Percentiles rank a stretch among this genome's conserved stretches.
phyloP scores from a whole-genome alignment of 1,284 basidiomycete genomes.

The Pseudozyma tsukubaensis region DNA sequence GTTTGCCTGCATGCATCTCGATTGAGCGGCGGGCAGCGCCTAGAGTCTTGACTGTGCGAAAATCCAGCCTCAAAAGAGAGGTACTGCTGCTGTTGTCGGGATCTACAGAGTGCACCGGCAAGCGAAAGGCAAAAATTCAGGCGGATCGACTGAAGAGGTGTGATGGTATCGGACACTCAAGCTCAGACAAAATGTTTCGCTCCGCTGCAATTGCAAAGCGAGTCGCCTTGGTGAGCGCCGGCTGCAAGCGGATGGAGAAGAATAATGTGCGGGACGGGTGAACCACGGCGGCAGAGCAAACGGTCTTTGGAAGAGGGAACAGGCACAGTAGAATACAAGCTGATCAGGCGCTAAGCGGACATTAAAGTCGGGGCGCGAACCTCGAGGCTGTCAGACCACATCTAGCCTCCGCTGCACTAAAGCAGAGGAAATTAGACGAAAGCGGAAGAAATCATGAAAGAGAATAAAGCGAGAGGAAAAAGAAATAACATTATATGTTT shows the following conservation, averaged over 20 bases:
- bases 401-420: constrained; percentile 11
- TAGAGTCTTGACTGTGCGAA: neutral
- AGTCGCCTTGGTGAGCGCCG: neutral
- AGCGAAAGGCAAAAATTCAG: neutral
- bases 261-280: neutral
- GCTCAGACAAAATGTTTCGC: constrained; percentile 10
- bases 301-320: neutral
- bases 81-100: constrained; percentile 12
- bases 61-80: neutral
- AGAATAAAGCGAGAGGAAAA: neutral
- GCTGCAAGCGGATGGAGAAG: constrained; percentile 26
- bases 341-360: constrained; percentile 16
- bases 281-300: neutral
- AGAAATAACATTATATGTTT: neutral
- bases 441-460: constrained; percentile 11
- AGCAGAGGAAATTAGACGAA: constrained; percentile 12
- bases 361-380: constrained; percentile 11
- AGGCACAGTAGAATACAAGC: neutral
- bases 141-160: neutral
- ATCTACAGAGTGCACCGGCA: constrained; percentile 21
- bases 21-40: constrained; percentile 10
- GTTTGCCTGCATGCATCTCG: constrained; percentile 5
- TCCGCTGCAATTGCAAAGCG: neutral
- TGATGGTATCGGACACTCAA: neutral
- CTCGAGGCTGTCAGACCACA: constrained; percentile 13